phyloP scores from a whole-genome alignment of 2,329 filamentous ascomycete genomes.

The Exophiala sideris region DNA sequence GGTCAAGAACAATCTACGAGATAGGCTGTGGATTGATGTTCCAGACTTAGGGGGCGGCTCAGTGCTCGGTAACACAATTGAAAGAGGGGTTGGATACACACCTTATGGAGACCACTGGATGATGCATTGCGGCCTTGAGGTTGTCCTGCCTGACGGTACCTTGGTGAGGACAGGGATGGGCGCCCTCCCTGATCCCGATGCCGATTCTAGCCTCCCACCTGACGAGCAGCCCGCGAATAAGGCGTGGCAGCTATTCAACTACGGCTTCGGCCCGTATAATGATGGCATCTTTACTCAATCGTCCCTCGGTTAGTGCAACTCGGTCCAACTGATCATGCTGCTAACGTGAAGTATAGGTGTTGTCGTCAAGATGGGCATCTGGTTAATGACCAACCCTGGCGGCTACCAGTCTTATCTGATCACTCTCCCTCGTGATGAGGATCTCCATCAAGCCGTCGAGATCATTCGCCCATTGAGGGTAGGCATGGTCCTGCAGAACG shows the following conservation, averaged over 20 bases:
- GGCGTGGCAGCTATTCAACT: constrained; percentile 43
- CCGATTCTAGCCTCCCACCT: constrained; percentile 4
- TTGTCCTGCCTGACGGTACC: constrained; percentile 41
- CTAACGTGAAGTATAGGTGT: neutral
- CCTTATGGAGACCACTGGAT: constrained; percentile 45
- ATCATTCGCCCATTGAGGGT: constrained; percentile 37
- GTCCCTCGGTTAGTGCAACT: constrained; percentile 41
- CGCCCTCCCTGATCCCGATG: constrained; percentile 21
- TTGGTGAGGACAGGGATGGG: constrained; percentile 44
- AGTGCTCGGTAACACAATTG: constrained; percentile 51
- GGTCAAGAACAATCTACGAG: constrained; percentile 36
- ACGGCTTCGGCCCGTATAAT: constrained; percentile 40
- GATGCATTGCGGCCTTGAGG: constrained; percentile 45
- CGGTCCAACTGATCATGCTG: neutral
- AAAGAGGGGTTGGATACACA: constrained; percentile 39
- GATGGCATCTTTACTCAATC: constrained; percentile 52
- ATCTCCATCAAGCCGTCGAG: constrained; percentile 43
- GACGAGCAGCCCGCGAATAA: constrained; percentile 30
- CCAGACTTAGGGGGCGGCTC: constrained; percentile 51
- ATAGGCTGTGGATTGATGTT: constrained; percentile 49
- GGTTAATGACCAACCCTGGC: constrained; percentile 53
- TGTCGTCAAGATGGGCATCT: constrained; percentile 55
- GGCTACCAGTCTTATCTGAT: constrained; percentile 46
- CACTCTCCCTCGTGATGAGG: constrained; percentile 49
- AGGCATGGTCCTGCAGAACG: constrained; percentile 47